Base-by-base conservation (phyloP, 78 protist species). In the Cavenderia fasciculata region DNA sequence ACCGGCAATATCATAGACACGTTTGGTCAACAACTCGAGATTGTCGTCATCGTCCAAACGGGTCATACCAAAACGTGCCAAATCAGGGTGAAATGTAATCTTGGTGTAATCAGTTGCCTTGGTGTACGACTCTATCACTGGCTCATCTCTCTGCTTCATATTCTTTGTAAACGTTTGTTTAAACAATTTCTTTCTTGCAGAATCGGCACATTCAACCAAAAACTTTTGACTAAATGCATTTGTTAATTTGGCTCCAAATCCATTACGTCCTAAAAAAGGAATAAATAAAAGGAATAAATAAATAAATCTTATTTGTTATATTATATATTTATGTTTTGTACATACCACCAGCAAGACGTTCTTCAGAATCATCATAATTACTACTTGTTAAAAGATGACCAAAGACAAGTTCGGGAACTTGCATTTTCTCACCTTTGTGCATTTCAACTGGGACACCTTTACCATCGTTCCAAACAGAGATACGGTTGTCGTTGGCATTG, bases 181-280 rank as follows among this genome's bases (percentile, higher is more conserved):
- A 59, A 56, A 92, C 8, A 43, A n/a, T n/a, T 47, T 54, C 23
- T 44, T 27, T 27, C 77, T 5, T 31, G 4, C 49, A n/a, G 63
- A 12, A 38, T 95, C 94, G n/a, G 75, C 66, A 47, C 97, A 94
- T 54, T 97, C 98, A 8, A 97, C 87, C 0, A 31, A 31, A 25
- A 97, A 97, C 71, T 92, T 59, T 6, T 29, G 66, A 27, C 82
- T 94, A 95, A 97, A 99, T 31, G 98, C 98, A 91, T 99, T 99
- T 75, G 99, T 79, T 27, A 99, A 97, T 87, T 99, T 99, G 27
- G 99, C 99, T 23, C 99, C 99, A 54, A 87, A 96, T 12, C 99
- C 99, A 89, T 98, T 98, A 10, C 99, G 92, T n/a, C n/a, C n/a
- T n/a, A n/a, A n/a, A n/a, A n/a, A n/a, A n/a, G n/a, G n/a, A 0